Conservation (phyloP, 495 filamentous ascomycete genomes). For the Diplogelasinospora grovesii region DNA sequence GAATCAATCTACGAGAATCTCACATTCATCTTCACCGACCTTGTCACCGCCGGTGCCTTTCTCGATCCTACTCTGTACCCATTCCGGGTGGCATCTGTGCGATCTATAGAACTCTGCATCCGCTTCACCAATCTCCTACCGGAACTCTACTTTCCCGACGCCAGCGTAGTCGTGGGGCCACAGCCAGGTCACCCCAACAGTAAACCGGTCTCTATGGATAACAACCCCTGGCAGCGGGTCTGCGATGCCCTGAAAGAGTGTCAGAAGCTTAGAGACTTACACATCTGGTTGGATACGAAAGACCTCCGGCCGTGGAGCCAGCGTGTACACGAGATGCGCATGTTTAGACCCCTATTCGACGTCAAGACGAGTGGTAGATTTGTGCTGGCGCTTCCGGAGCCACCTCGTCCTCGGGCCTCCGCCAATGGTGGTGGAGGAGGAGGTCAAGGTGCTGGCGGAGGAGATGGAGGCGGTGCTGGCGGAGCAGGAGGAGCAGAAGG, state of each 20-base stretch:
- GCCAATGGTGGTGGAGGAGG: too few relatives aligned
- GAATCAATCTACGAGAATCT: slow-evolving; percentile 14
- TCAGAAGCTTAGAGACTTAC: slow-evolving; percentile 10
- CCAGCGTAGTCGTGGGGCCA: not conserved
- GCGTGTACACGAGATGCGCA: slow-evolving; percentile 19
- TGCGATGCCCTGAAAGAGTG: slow-evolving; percentile 12
- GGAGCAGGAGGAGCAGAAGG: not conserved
- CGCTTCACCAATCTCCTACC: slow-evolving; percentile 15
- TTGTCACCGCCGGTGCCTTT: slow-evolving; percentile 10
- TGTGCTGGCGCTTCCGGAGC: slow-evolving; percentile 16
- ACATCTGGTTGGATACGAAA: slow-evolving; percentile 22
- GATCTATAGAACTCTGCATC: slow-evolving; percentile 18
- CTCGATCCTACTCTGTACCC: slow-evolving; percentile 8
- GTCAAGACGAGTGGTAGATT: slow-evolving; percentile 11
- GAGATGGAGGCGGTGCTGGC: too few relatives aligned
- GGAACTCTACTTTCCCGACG: slow-evolving; percentile 20
- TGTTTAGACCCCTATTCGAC: slow-evolving; percentile 12
- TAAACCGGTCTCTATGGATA: not conserved
- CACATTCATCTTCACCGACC: slow-evolving; percentile 26
- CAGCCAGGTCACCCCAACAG: slow-evolving; percentile 3
- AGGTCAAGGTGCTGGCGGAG: too few relatives aligned
- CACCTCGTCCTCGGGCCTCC: too few relatives aligned
- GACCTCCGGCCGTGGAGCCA: slow-evolving; percentile 24
- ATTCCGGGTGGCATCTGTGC: slow-evolving; percentile 8
- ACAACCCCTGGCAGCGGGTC: slow-evolving; percentile 22